Evolutionary conservation across 2,329 filamentous ascomycete species (phyloP).

Genomic region (Penicillium sp.): DNA sequence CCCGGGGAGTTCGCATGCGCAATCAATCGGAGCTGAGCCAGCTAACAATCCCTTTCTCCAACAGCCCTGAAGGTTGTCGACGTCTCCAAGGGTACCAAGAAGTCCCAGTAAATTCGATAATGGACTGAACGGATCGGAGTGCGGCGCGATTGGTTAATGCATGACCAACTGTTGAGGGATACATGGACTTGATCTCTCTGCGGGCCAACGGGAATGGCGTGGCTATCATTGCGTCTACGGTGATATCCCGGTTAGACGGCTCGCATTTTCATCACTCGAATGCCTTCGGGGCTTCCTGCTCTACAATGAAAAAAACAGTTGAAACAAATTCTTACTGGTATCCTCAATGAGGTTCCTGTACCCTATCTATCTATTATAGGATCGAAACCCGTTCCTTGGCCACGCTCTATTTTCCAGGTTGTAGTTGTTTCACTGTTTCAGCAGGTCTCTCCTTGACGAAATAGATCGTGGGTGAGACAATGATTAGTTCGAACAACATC

Average conservation of each 20-base stretch:
- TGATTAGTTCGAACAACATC: too few relatives aligned
- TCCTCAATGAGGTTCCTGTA: conserved; percentile 9
- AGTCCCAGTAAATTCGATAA: conserved; percentile 39
- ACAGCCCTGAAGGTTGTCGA: conserved; percentile 44
- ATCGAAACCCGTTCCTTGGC: not conserved
- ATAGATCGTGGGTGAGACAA: too few relatives aligned
- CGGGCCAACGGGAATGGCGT: conserved; percentile 27
- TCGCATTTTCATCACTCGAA: conserved; percentile 30
- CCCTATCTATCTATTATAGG: conserved; percentile 5
- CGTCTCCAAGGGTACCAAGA: conserved; percentile 43
- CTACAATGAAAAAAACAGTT: conserved; percentile 39
- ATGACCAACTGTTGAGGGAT: conserved; percentile 26
- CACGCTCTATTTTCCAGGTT: not conserved
- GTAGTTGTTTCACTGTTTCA: not conserved
- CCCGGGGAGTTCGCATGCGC: not conserved
- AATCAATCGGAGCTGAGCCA: not conserved
- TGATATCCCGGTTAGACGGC: conserved; percentile 26
- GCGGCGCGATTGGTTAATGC: conserved; percentile 24
- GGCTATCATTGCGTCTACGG: conserved; percentile 27
- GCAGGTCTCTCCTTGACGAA: not conserved
- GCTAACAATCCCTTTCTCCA: conserved; percentile 2
- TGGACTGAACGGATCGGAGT: conserved; percentile 27
- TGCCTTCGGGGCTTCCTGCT: conserved; percentile 29
- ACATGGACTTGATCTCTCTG: conserved; percentile 27
- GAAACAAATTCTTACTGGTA: conserved; percentile 29